phyloP scores from a whole-genome alignment of 768 basidiomycete genomes.

The Boletus rufocinnamomeus region DNA sequence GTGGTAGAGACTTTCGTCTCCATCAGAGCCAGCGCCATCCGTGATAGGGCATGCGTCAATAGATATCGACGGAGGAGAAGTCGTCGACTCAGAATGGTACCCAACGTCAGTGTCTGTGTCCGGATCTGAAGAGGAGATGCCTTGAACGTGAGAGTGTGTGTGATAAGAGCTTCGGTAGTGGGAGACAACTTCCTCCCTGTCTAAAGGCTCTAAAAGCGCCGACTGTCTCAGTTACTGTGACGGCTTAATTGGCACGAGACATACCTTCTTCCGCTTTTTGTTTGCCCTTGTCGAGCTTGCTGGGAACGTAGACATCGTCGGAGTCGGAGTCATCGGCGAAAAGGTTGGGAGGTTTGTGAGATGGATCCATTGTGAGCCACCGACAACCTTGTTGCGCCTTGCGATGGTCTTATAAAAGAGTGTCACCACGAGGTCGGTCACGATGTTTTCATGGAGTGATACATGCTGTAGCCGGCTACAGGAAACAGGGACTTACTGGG shows the following conservation, averaged over 20 bases:
- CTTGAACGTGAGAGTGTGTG: not conserved
- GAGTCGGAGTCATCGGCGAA: not conserved
- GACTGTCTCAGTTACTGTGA: not conserved
- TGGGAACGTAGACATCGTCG: constrained; percentile 1
- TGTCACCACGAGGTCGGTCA: constrained; percentile 13
- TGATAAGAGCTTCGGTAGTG: not conserved
- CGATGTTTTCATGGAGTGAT: not conserved
- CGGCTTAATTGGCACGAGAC: not conserved
- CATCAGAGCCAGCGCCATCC: constrained; percentile 5
- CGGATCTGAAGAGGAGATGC: constrained; percentile 4
- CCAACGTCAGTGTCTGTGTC: constrained; percentile 4
- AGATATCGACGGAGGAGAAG: constrained; percentile 2
- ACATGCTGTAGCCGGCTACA: constrained; percentile 10
- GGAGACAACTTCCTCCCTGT: not conserved
- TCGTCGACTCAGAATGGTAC: constrained; percentile 6
- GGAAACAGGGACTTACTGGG: constrained; percentile 12
- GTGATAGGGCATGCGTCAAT: not conserved
- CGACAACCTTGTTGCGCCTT: not conserved
- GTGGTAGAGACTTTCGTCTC: constrained; percentile 12
- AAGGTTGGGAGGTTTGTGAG: constrained; percentile 13
- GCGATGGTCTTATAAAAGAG: constrained; percentile 15
- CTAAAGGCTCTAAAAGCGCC: constrained; percentile 15
- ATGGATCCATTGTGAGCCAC: constrained; percentile 13
- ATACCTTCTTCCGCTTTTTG: constrained; percentile 21
- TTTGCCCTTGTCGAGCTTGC: constrained; percentile 23